phyloP scores from a whole-genome alignment of 225 moss, liverwort and hornwort genomes.

The Asterella californica region DNA sequence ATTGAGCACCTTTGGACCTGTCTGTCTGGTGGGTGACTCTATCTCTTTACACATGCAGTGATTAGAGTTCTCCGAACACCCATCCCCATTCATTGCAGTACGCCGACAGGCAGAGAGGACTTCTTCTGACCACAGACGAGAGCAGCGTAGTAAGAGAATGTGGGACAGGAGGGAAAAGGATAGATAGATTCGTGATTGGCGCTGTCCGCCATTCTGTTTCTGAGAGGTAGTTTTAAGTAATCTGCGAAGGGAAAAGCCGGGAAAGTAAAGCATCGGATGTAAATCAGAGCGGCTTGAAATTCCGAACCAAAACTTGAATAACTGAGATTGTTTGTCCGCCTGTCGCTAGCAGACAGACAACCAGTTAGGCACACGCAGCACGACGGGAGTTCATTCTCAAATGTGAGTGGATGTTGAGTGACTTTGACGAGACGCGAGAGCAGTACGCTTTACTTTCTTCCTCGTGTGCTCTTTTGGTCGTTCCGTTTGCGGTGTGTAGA shows the following conservation, averaged over 20 bases:
- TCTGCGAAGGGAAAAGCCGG: slow-evolving; percentile 12
- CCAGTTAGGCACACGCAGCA: background rate
- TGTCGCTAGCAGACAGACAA: background rate
- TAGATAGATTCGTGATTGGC: background rate
- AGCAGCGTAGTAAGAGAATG: background rate
- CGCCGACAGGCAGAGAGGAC: background rate
- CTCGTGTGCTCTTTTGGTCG: background rate
- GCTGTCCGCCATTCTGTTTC: background rate
- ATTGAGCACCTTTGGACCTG: background rate
- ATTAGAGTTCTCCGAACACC: background rate
- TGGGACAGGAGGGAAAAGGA: background rate
- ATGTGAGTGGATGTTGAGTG: background rate
- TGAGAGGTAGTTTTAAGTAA: background rate
- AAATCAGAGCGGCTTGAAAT: slow-evolving; percentile 1
- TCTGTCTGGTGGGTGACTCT: background rate
- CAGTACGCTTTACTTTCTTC: background rate
- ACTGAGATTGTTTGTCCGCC: background rate
- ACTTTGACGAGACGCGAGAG: background rate
- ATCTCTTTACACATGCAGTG: background rate
- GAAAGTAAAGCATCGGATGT: slow-evolving; percentile 4
- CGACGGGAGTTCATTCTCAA: background rate
- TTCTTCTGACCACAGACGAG: background rate
- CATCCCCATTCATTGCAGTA: background rate
- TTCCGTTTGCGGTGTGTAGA: background rate
- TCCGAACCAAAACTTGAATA: background rate